Conservation (phyloP, 2,329 filamentous ascomycete genomes). For the Stagonosporopsis vannaccii region DNA sequence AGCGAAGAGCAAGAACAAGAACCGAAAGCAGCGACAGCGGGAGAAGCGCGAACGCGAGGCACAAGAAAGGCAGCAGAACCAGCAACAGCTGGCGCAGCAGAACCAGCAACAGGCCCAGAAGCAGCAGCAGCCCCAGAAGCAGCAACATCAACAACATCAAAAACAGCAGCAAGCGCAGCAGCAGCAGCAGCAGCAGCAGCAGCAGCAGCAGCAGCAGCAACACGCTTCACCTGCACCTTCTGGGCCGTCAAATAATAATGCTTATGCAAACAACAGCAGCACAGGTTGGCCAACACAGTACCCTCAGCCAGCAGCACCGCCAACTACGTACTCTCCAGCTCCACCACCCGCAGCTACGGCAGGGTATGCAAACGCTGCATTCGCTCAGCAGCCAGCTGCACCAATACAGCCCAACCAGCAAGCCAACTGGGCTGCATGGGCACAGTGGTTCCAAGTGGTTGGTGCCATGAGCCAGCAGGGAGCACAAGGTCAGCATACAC, state of each 20-base stretch:
- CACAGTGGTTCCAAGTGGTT: conserved; percentile 38
- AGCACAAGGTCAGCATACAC: conserved; percentile 28
- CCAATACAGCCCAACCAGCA: conserved; percentile 26
- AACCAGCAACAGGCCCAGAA: conserved; percentile 14
- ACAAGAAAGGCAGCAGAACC: conserved; percentile 22
- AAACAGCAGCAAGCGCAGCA: conserved; percentile 16
- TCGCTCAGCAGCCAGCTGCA: conserved; percentile 21
- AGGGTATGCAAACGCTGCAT: conserved; percentile 26
- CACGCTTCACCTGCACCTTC: conserved; percentile 31
- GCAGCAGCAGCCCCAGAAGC: conserved; percentile 4
- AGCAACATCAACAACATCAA: conserved; percentile 13
- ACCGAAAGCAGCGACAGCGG: conserved; percentile 39
- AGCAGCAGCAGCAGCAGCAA: conserved; percentile 13
- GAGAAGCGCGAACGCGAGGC: conserved; percentile 38
- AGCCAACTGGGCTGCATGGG: conserved; percentile 38
- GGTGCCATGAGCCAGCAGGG: conserved; percentile 35
- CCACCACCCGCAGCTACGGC: conserved; percentile 26
- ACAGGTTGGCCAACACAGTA: conserved; percentile 31
- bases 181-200: conserved; percentile 20
- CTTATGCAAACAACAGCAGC: conserved; percentile 32
- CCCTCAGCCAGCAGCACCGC: conserved; percentile 29
- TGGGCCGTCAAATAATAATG: conserved; percentile 26
- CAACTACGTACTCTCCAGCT: conserved; percentile 22
- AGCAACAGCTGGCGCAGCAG: conserved; percentile 14
- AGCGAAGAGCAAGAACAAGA: conserved; percentile 39